Percentiles rank a stretch among this genome's conserved stretches.
Evolutionary conservation across 495 filamentous ascomycete species (phyloP).

Genomic region (Penicillium antarcticum): DNA sequence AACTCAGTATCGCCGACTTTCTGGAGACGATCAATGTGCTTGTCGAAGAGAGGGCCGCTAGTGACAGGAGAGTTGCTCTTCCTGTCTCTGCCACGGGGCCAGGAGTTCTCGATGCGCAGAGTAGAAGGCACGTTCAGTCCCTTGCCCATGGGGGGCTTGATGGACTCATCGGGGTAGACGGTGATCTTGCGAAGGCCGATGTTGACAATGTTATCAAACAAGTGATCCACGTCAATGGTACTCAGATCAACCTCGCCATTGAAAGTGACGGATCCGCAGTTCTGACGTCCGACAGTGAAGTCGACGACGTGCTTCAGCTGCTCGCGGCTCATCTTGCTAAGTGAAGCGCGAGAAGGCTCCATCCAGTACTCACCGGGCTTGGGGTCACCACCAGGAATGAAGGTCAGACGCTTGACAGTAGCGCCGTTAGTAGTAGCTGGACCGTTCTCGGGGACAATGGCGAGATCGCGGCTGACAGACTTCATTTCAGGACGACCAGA

Average conservation of each 20-base stretch:
- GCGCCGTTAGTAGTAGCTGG: slow-evolving; percentile 30
- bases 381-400: slow-evolving; percentile 46
- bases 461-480: slow-evolving; percentile 69
- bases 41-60: slow-evolving; percentile 59
- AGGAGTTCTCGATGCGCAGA: slow-evolving; percentile 83
- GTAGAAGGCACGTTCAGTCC: slow-evolving; percentile 88
- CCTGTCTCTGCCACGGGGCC: slow-evolving; percentile 70
- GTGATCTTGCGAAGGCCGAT: slow-evolving; percentile 73
- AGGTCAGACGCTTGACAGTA: slow-evolving; percentile 25
- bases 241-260: slow-evolving; percentile 78
- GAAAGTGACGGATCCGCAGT: slow-evolving; percentile 76
- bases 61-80: slow-evolving; percentile 49
- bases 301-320: slow-evolving; percentile 66
- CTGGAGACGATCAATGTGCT: slow-evolving; percentile 79
- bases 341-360: slow-evolving; percentile 65
- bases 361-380: slow-evolving; percentile 80
- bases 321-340: slow-evolving; percentile 68
- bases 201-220: slow-evolving; percentile 70
- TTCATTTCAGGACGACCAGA: slow-evolving; percentile 62
- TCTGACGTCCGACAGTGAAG: slow-evolving; percentile 78
- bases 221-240: slow-evolving; percentile 62
- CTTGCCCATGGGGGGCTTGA: slow-evolving; percentile 78
- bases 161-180: slow-evolving; percentile 71
- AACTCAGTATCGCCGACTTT: slow-evolving; percentile 77
- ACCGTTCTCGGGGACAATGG: slow-evolving; percentile 71